Conservation (phyloP, 1,139 yeast genomes). For the Kodamaea ohmeri region DNA sequence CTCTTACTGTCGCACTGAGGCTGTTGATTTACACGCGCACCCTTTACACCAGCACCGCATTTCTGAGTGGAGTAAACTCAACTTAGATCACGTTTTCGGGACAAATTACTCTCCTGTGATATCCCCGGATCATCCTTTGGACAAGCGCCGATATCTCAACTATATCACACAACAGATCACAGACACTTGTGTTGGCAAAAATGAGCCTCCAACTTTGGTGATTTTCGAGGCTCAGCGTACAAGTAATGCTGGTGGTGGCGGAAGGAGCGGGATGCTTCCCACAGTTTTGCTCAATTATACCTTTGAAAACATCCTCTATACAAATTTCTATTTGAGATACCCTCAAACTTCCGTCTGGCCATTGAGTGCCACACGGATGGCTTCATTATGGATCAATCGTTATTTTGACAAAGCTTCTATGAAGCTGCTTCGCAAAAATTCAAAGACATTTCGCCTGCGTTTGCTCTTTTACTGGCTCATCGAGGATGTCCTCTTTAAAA, state of each 20-base stretch:
- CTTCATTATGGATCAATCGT: slow-evolving; percentile 38
- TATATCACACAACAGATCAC: slow-evolving; percentile 15
- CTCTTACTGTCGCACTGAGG: slow-evolving; percentile 31
- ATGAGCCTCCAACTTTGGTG: slow-evolving; percentile 21
- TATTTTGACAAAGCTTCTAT: slow-evolving; percentile 22
- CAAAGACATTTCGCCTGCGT: slow-evolving; percentile 22
- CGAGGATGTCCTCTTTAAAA: slow-evolving; percentile 5
- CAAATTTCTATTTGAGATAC: slow-evolving; percentile 21
- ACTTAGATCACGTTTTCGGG: slow-evolving; percentile 25
- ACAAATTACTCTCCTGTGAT: slow-evolving; percentile 14
- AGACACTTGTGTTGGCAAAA: background rate
- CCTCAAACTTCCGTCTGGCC: slow-evolving; percentile 24
- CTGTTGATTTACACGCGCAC: slow-evolving; percentile 13
- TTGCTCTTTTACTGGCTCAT: slow-evolving; percentile 16
- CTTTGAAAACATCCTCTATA: slow-evolving; percentile 34
- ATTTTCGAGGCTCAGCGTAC: slow-evolving; percentile 43
- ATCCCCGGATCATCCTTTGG: slow-evolving; percentile 20
- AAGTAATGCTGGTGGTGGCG: slow-evolving; percentile 9
- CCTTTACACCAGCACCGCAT: slow-evolving; percentile 11
- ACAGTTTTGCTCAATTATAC: slow-evolving; percentile 35
- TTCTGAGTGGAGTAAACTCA: slow-evolving; percentile 31
- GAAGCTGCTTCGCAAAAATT: slow-evolving; percentile 15
- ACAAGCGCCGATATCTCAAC: slow-evolving; percentile 27
- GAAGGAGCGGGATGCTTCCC: slow-evolving; percentile 24
- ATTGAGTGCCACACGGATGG: slow-evolving; percentile 37